Evolutionary conservation across 805 yeast species (phyloP).

Genomic region (Naumovozyma castellii): DNA sequence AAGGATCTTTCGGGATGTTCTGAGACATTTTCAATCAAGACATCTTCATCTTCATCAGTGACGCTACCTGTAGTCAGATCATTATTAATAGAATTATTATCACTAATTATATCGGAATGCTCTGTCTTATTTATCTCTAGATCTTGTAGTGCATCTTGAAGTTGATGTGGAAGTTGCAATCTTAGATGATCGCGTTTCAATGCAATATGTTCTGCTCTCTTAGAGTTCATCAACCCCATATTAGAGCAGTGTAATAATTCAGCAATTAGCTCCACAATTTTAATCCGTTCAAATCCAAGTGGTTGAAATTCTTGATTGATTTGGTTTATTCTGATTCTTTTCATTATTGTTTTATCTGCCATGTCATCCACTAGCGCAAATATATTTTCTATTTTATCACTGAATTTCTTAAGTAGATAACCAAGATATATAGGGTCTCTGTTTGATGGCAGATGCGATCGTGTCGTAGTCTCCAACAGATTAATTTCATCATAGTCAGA

Average conservation of each 20-base stretch:
- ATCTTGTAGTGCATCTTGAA: conserved; percentile 29
- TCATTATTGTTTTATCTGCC: conserved; percentile 4
- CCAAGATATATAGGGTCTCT: conserved; percentile 91
- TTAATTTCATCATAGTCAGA: conserved; percentile 89
- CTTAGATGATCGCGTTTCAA: conserved; percentile 61
- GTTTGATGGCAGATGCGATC: conserved; percentile 78
- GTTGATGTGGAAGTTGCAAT: conserved; percentile 36
- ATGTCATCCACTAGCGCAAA: conserved; percentile 18
- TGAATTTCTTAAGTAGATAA: conserved; percentile 61
- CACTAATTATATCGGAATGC: background rate
- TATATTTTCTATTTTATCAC: conserved; percentile 41
- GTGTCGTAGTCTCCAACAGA: conserved; percentile 61
- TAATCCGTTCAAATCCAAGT: conserved; percentile 84
- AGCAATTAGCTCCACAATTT: conserved; percentile 84
- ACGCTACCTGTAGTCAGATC: conserved; percentile 14
- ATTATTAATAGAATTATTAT: conserved; percentile 6
- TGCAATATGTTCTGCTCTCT: conserved; percentile 58
- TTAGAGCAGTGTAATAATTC: conserved; percentile 95
- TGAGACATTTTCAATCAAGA: background rate
- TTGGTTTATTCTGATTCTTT: conserved; percentile 38
- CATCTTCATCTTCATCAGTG: conserved; percentile 4
- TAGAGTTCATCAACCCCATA: conserved; percentile 82
- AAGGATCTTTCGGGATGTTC: conserved; percentile 27
- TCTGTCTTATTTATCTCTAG: background rate
- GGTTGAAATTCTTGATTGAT: conserved; percentile 55